Evolutionary conservation across 768 basidiomycete genomes (phyloP).

Genomic region (Macrolepiota dolichaula): DNA sequence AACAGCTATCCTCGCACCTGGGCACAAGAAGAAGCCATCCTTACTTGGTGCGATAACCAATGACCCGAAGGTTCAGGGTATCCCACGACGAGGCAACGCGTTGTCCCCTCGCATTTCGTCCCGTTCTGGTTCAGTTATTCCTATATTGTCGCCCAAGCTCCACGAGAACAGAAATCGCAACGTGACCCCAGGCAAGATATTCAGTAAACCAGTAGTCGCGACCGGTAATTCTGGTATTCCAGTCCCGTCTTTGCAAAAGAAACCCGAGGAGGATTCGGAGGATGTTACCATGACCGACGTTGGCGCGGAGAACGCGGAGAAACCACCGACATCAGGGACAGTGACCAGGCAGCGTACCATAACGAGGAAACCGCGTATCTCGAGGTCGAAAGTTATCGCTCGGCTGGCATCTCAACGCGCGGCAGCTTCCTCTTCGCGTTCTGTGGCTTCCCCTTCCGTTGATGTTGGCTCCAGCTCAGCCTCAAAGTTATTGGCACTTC

Average conservation of each 20-base stretch:
- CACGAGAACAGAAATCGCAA: neutral
- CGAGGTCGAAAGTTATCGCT: constrained; percentile 78
- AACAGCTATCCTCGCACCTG: neutral
- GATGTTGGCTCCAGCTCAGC: neutral
- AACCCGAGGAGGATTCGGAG: neutral
- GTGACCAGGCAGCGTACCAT: constrained; percentile 26
- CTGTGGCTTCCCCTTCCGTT: neutral
- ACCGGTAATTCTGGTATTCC: constrained; percentile 34
- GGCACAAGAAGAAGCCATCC: constrained; percentile 14
- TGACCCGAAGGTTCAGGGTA: constrained; percentile 14
- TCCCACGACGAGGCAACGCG: neutral
- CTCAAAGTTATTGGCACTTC: constrained; percentile 3
- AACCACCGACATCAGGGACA: neutral
- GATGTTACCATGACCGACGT: neutral
- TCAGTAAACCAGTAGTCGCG: constrained; percentile 46
- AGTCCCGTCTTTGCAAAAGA: neutral
- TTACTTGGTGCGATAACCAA: constrained; percentile 35
- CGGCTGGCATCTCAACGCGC: constrained; percentile 71
- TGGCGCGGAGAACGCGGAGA: neutral
- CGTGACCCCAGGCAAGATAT: constrained; percentile 35
- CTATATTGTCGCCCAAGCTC: constrained; percentile 11
- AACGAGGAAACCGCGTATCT: constrained; percentile 69
- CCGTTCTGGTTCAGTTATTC: constrained; percentile 1
- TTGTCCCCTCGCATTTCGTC: neutral
- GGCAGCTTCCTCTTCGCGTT: constrained; percentile 20